Evolutionary conservation across 495 filamentous ascomycete species (phyloP), one percentile per base, ranked within the genome.

Genomic region (Viridothelium virens): DNA sequence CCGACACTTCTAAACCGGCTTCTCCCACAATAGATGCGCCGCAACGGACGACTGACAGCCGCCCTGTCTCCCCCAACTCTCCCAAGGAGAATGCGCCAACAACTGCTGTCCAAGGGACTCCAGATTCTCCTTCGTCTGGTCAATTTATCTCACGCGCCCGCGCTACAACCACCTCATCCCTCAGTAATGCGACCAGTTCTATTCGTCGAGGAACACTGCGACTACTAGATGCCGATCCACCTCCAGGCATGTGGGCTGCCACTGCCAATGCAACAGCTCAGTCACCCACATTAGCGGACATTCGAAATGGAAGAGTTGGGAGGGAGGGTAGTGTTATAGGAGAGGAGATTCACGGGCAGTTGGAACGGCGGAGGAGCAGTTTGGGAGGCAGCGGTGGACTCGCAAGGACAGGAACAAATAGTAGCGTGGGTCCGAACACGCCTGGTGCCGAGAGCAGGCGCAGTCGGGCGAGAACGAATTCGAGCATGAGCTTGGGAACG

Each of bases 161-260:
- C 38, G 68, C 69, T 38, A 69, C 70, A 5, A 75, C 72, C 33
- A 72, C 53, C 2, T n/a, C 53, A 70, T 64, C 65, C 66, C 50
- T 70, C 75, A 63, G 64, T 50, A 59, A 56, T 37, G 25, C 76
- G 68, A 47, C 70, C 59, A 50, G 68, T 68, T 56, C 74, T 72
- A 5, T 63, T 79, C 77, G 77, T 47, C 77, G 74, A 39, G 79
- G 79, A 2, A 81, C 81, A 11, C 70, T 77, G 16, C 78, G 75
- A 31, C 79, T 85, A 53, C 68, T 77, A 36, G 76, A 81, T 56
- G 81, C 81, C 0, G 76, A 73, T 46, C 78, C 79, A 10, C 84
- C 81, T 7, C 74, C 77, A 31, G 82, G 82, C 36, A 80, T 85
- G 74, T 82, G 79, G 74, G 78, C 82, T 47, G 83, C 82, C 9